phyloP scores from a whole-genome alignment of 2,329 filamentous ascomycete genomes.

The Bipolaris sorokiniana region DNA sequence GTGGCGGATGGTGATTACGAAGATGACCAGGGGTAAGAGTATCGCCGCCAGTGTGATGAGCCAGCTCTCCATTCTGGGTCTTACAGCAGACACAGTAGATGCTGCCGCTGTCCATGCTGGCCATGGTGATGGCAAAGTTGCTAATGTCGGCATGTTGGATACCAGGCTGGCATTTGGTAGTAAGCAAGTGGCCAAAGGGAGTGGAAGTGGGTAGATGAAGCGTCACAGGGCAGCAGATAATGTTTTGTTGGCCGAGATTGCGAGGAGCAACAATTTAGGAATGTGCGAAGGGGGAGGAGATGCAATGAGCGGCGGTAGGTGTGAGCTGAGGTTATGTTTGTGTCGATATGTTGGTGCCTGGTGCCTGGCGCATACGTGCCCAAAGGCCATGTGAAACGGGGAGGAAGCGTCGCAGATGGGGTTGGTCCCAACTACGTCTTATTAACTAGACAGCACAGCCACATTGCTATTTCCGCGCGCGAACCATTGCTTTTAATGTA shows the following conservation, averaged over 20 bases:
- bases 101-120: not conserved
- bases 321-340: not conserved
- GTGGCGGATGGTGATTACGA: constrained; percentile 19
- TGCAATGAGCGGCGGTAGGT: not conserved
- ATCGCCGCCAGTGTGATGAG: constrained; percentile 17
- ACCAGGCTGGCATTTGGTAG: not conserved
- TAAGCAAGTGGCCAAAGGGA: no score
- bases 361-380: no score
- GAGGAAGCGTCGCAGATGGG: not conserved
- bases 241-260: not conserved
- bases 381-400: not conserved
- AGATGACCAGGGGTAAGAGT: constrained; percentile 16
- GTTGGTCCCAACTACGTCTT: not conserved
- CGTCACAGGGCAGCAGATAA: not conserved
- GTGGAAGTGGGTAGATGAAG: not conserved
- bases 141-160: not conserved
- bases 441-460: not conserved
- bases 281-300: not conserved
- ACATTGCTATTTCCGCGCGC: not conserved
- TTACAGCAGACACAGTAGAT: not conserved
- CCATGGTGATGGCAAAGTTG: not conserved
- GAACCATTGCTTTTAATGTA: not conserved
- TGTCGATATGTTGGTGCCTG: not conserved
- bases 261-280: not conserved
- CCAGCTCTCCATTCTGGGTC: not conserved